phyloP scores from a whole-genome alignment of 306 rosid genomes.

The Trifolium repens region DNA sequence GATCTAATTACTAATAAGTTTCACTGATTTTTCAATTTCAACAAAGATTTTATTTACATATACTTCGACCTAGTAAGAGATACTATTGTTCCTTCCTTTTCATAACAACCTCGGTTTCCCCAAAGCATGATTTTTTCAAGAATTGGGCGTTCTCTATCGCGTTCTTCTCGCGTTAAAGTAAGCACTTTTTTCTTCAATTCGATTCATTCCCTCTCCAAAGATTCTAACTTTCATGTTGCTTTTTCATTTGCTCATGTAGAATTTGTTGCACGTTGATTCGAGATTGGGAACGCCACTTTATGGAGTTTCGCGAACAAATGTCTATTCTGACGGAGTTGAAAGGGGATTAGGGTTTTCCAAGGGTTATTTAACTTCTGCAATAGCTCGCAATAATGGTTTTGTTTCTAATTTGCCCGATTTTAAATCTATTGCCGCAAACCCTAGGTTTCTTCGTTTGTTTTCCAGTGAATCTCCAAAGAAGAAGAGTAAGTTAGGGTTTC shows the following conservation, averaged over 20 bases:
- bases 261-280: constrained; percentile 54
- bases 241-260: constrained; percentile 50
- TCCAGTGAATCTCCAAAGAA: constrained; percentile 87
- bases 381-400: constrained; percentile 43
- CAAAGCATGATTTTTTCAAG: constrained; percentile 63
- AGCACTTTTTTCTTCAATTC: constrained; percentile 31
- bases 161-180: constrained; percentile 67
- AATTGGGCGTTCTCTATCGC: constrained; percentile 70
- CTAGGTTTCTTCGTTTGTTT: constrained; percentile 63
- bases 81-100: neutral
- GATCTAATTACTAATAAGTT: constrained; percentile 27
- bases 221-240: neutral
- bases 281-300: constrained; percentile 45
- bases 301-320: constrained; percentile 47
- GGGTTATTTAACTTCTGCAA: constrained; percentile 57
- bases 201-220: neutral
- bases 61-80: neutral
- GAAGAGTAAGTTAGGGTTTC: constrained; percentile 73
- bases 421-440: constrained; percentile 59
- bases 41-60: too few species aligned
- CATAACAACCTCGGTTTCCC: neutral
- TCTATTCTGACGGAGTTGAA: constrained; percentile 51
- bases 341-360: constrained; percentile 66
- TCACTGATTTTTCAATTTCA: neutral
- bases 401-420: constrained; percentile 56